Conservation (phyloP, 352 stramenopile genomes). For the Phytophthora macrochlamydospora region DNA sequence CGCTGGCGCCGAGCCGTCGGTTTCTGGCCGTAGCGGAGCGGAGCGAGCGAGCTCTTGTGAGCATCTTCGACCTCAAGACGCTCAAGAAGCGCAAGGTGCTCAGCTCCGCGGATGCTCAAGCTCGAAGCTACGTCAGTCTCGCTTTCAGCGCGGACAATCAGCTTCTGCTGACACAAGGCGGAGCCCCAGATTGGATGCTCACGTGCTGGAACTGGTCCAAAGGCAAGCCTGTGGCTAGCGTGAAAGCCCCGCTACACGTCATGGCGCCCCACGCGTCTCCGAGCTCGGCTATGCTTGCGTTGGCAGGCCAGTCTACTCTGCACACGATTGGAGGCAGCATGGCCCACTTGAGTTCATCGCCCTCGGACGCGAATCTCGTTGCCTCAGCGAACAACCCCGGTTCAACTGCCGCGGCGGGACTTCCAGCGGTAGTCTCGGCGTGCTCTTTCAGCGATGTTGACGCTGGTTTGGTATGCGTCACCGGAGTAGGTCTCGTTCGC, state of each 20-base stretch:
- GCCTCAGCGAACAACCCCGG: constrained; percentile 13
- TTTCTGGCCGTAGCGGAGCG: constrained; percentile 84
- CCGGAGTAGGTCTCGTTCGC: constrained; percentile 77
- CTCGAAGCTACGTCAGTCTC: constrained; percentile 77
- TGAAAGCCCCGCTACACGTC: constrained; percentile 73
- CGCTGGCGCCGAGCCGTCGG: constrained; percentile 69
- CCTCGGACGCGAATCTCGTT: constrained; percentile 31
- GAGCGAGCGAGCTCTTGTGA: constrained; percentile 71
- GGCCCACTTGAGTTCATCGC: constrained; percentile 26
- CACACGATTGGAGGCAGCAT: constrained; percentile 27
- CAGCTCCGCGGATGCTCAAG: constrained; percentile 64
- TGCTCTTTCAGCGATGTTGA: constrained; percentile 91
- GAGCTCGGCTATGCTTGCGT: constrained; percentile 50
- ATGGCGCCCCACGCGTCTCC: constrained; percentile 46
- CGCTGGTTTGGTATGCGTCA: constrained; percentile 87
- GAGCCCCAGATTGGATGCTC: constrained; percentile 86
- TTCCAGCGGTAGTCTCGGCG: constrained; percentile 56
- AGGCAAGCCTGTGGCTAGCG: constrained; percentile 82
- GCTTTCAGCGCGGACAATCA: constrained; percentile 92
- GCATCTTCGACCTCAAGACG: constrained; percentile 90
- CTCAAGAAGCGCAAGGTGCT: constrained; percentile 92
- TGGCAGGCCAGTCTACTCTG: constrained; percentile 30
- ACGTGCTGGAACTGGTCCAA: constrained; percentile 94
- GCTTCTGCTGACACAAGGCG: constrained; percentile 89
- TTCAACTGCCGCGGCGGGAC: background rate